These are phyloP conservation scores for Rubia tinctorum DNA, from an alignment of 305 asterid genomes.

Conservation along the genomic window DNA sequence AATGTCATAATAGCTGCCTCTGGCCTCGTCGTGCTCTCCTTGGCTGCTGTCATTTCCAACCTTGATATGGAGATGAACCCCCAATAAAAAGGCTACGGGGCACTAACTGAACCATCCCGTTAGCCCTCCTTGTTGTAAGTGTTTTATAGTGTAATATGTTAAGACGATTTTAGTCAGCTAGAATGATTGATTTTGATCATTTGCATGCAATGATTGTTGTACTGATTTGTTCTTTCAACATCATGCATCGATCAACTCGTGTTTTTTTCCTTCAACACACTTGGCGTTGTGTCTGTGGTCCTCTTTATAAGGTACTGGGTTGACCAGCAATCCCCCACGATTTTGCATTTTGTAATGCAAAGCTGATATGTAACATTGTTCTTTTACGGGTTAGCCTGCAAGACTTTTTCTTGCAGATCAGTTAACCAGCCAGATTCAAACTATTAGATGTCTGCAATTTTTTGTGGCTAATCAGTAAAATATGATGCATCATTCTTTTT, in stretches of 20 bases:
- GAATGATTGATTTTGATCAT: not conserved
- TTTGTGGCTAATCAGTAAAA: constrained; percentile 74
- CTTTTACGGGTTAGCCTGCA: constrained; percentile 46
- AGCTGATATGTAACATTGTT: not conserved
- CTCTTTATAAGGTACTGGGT: constrained; percentile 62
- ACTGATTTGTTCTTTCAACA: too few species aligned
- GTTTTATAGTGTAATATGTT: too few species aligned
- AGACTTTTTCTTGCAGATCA: constrained; percentile 76
- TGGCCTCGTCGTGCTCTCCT: constrained; percentile 59
- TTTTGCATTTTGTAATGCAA: not conserved
- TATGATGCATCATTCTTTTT: too few species aligned
- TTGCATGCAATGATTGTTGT: too few species aligned
- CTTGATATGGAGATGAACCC: constrained; percentile 83
- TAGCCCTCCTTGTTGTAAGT: constrained; percentile 55
- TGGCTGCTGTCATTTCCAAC: constrained; percentile 56
- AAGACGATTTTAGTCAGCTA: not conserved
- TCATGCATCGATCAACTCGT: too few species aligned
- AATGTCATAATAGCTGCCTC: constrained; percentile 73
- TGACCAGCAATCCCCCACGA: not conserved
- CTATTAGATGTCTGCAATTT: constrained; percentile 62
- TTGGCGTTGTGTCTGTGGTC: constrained; percentile 78
- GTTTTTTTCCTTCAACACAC: constrained; percentile 41
- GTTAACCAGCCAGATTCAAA: constrained; percentile 81
- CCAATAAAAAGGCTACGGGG: constrained; percentile 29
- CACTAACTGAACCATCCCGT: constrained; percentile 66